Evolutionary conservation across 164 flowering plant species (phyloP), one percentile per base, ranked within the genome.

Genomic region (Magnolia officinalis): DNA sequence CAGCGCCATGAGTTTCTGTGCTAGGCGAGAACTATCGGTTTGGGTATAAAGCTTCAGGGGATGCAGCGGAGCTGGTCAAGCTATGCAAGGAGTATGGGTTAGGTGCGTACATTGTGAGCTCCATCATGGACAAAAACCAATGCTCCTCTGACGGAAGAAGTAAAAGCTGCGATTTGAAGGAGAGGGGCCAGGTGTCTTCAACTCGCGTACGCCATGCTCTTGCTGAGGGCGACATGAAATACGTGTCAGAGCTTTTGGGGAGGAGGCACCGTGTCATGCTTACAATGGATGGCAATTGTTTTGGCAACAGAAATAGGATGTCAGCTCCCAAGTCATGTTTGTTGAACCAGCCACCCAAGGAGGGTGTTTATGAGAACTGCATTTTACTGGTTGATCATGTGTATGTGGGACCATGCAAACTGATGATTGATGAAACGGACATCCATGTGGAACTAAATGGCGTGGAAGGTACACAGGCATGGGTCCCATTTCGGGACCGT

Each of bases 1-100:
- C 8, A 50, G 19, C 24, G 18, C 18, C 13, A 21, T n/a, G 58
- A 70, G 55, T 70, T 70, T 20, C 13, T 50, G 19, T 82, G 78
- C 37, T 84, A 96, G 98, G 99, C 72, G 91, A 93, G 79, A 96
- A 93, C 76, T 94, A 92, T 80, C 83, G 99, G 31, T 96, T 96
- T 86, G 98, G 99, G 71, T 96, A 92, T 79, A 91, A 83, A 87
- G 99, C 98, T 73, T 87, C 94, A 71, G 99, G 99, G 6, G 90
- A 92, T 86, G 87, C 97, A 78, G 77, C 86, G 19, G 95, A 94
- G 66, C 83, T 96, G 67, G 88, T 86, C 59, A 88, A 79, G 74
- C 80, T 96, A 51, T 92, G 98, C 70, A 76, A 85, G 74, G 96
- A 94, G 80, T 87, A 85, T 82, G 92, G 92, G 4, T 82, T 94